Percentiles rank a stretch among this genome's conserved stretches.
phyloP scores from a whole-genome alignment of 2,329 filamentous ascomycete genomes.

The Fusarium incarnatum region DNA sequence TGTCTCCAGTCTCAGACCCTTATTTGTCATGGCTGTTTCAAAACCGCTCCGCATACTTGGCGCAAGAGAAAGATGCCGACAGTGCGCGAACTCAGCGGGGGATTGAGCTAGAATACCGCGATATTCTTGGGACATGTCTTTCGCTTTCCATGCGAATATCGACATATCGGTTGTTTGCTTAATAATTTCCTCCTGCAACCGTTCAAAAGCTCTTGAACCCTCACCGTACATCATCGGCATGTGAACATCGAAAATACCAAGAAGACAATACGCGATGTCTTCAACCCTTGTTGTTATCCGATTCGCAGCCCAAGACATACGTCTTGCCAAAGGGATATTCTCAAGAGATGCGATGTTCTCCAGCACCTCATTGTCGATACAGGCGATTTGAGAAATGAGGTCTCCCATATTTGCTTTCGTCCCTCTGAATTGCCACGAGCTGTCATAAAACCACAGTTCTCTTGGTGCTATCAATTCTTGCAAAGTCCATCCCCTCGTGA shows the following conservation, averaged over 20 bases:
- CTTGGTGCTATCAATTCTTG: conserved; percentile 8
- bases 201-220: conserved; percentile 7
- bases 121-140: not conserved
- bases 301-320: conserved; percentile 26
- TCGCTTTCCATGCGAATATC: conserved; percentile 17
- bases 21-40: conserved; percentile 12
- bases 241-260: conserved; percentile 17
- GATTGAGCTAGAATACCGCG: not conserved
- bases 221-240: conserved; percentile 30
- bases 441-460: not conserved
- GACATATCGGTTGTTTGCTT: conserved; percentile 24
- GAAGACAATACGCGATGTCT: conserved; percentile 19
- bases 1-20: not conserved
- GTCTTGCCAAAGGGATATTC: not conserved
- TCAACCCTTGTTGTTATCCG: conserved; percentile 11
- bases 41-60: not conserved
- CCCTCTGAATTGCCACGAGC: not conserved
- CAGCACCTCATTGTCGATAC: not conserved
- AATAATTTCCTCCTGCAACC: conserved; percentile 27
- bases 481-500: conserved; percentile 11
- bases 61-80: not conserved
- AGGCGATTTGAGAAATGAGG: not conserved
- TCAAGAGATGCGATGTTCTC: not conserved
- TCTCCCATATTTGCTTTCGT: not conserved
- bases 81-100: not conserved